These are phyloP conservation scores for Tolypocladium endophyticum DNA, from an alignment of 2,329 filamentous ascomycete species.

Conservation along the genomic window DNA sequence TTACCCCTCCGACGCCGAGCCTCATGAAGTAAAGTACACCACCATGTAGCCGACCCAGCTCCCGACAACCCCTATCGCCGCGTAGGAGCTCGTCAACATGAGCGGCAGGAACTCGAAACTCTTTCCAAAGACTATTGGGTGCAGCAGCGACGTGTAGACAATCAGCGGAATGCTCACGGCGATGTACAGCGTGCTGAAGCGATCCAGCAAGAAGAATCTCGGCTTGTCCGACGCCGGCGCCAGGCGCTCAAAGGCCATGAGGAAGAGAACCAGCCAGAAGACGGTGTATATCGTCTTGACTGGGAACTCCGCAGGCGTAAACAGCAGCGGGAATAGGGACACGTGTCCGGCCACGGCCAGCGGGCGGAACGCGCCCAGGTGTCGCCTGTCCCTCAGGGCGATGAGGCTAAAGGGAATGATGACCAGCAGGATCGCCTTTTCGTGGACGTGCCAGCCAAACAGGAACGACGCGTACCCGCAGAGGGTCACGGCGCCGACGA, in stretches of 20 bases:
- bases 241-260: conserved; percentile 77
- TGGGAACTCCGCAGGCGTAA: conserved; percentile 85
- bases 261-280: conserved; percentile 79
- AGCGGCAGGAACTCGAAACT: conserved; percentile 82
- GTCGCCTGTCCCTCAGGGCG: conserved; percentile 78
- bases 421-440: conserved; percentile 90
- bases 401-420: conserved; percentile 93
- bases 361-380: conserved; percentile 84
- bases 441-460: conserved; percentile 97
- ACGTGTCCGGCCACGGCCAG: conserved; percentile 90
- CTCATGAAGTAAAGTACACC: conserved; percentile 64
- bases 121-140: conserved; percentile 73
- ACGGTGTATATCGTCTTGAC: conserved; percentile 91
- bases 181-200: conserved; percentile 84
- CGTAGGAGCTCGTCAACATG: conserved; percentile 96
- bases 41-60: conserved; percentile 94
- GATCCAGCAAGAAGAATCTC: conserved; percentile 83
- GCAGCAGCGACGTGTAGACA: conserved; percentile 75
- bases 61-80: conserved; percentile 84
- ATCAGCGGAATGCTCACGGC: conserved; percentile 82
- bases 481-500: conserved; percentile 79
- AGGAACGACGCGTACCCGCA: conserved; percentile 95
- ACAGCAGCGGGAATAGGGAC: conserved; percentile 86
- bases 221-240: conserved; percentile 71
- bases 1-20: background rate